Percentiles rank a stretch among this genome's conserved stretches.
These are phyloP conservation scores for Penicillium griseofulvum DNA, from an alignment of 2,329 filamentous ascomycete species.

Conservation along the genomic window DNA sequence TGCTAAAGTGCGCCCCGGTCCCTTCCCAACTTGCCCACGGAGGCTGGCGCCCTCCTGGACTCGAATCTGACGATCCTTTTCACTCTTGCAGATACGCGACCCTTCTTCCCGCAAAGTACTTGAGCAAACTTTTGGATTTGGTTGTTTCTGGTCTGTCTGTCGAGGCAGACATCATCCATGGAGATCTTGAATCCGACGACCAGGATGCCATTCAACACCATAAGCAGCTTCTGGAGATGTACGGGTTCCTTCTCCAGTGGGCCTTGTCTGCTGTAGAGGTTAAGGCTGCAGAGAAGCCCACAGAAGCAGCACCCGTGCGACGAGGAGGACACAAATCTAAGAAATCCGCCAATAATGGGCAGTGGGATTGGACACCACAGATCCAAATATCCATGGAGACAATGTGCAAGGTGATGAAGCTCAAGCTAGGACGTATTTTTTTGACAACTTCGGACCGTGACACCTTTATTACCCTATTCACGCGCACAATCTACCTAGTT, in stretches of 20 bases:
- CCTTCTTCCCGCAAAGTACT: constrained; percentile 72
- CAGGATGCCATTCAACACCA: constrained; percentile 83
- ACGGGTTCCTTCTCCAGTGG: constrained; percentile 93
- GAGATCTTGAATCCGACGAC: constrained; percentile 87
- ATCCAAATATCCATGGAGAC: constrained; percentile 83
- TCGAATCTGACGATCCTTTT: constrained; percentile 61
- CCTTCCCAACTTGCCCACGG: constrained; percentile 38
- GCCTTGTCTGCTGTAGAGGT: constrained; percentile 90
- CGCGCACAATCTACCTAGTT: constrained; percentile 87
- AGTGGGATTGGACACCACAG: constrained; percentile 86
- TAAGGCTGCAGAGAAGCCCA: constrained; percentile 86
- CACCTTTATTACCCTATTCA: constrained; percentile 89
- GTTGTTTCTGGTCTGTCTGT: constrained; percentile 81
- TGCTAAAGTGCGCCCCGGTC: constrained; percentile 84
- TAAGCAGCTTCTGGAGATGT: constrained; percentile 88
- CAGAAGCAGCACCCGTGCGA: constrained; percentile 65
- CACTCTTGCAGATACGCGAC: constrained; percentile 72
- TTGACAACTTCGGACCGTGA: constrained; percentile 94
- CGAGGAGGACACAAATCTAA: constrained; percentile 77
- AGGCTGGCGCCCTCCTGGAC: constrained; percentile 40
- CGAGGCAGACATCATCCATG: constrained; percentile 79
- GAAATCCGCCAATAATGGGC: constrained; percentile 67
- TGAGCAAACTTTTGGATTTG: constrained; percentile 91
- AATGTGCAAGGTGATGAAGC: constrained; percentile 93
- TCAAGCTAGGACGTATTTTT: constrained; percentile 91